Conservation (phyloP, 495 filamentous ascomycete species). For the Penicillium paradoxum region DNA sequence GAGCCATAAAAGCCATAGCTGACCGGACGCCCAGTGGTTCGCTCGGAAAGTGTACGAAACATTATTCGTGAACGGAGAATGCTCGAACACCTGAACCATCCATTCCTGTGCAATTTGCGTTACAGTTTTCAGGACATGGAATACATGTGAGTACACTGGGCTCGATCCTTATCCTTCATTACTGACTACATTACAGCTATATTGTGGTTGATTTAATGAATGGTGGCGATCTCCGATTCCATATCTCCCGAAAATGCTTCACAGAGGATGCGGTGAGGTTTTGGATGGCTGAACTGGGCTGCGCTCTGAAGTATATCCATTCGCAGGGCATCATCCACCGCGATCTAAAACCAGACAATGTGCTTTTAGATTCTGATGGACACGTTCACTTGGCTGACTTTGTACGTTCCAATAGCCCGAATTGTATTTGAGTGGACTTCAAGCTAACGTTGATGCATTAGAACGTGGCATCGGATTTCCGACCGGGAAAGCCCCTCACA, state of each 20-base stretch:
- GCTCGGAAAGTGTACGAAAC: slow-evolving; percentile 94
- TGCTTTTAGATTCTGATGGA: slow-evolving; percentile 86
- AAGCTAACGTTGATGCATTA: slow-evolving; percentile 26
- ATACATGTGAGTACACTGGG: slow-evolving; percentile 69
- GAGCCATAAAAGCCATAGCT: not conserved
- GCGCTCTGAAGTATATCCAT: slow-evolving; percentile 89
- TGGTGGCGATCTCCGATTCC: slow-evolving; percentile 93
- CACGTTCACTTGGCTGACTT: slow-evolving; percentile 98
- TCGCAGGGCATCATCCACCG: slow-evolving; percentile 89
- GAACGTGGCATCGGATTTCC: slow-evolving; percentile 96
- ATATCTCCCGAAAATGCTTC: slow-evolving; percentile 96
- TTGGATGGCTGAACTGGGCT: slow-evolving; percentile 92
- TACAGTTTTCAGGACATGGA: slow-evolving; percentile 99
- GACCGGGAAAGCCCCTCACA: slow-evolving; percentile 72
- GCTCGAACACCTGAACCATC: slow-evolving; percentile 96
- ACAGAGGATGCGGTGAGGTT: slow-evolving; percentile 96
- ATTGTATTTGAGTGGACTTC: not conserved
- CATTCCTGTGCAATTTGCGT: slow-evolving; percentile 95
- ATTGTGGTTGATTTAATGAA: slow-evolving; percentile 98
- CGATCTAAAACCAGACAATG: slow-evolving; percentile 96
- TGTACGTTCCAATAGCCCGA: slow-evolving; percentile 50
- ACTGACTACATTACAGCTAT: slow-evolving; percentile 58
- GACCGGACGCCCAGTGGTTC: slow-evolving; percentile 63
- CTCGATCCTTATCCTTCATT: not conserved
- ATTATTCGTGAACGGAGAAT: slow-evolving; percentile 96